Percentiles rank a stretch among this genome's conserved stretches.
Evolutionary conservation across 2,329 filamentous ascomycete genomes (phyloP).

Genomic region (Claviceps maximensis): DNA sequence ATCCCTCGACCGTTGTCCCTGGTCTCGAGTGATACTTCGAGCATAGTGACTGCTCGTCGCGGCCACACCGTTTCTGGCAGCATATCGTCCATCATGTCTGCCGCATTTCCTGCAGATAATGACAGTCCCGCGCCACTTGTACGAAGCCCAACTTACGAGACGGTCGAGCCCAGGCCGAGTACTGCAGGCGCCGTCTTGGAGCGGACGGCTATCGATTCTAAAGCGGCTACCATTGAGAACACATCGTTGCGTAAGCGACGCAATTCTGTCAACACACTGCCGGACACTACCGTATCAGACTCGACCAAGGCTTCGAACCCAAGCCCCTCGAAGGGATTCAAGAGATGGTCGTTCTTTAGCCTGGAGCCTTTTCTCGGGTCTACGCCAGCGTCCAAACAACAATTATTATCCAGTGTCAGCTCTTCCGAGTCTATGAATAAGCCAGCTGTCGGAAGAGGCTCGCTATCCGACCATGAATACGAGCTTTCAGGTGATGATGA

Average conservation of each 20-base stretch:
- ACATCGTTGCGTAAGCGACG: slow-evolving; percentile 35
- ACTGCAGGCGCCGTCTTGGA: slow-evolving; percentile 61
- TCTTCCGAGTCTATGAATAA: slow-evolving; percentile 27
- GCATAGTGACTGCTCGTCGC: slow-evolving; percentile 55
- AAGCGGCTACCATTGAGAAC: slow-evolving; percentile 8
- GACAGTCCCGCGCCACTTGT: slow-evolving; percentile 24
- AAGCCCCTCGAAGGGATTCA: slow-evolving; percentile 38
- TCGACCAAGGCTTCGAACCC: slow-evolving; percentile 24
- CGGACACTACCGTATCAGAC: slow-evolving; percentile 25
- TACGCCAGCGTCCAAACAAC: slow-evolving; percentile 32
- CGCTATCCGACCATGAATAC: slow-evolving; percentile 24
- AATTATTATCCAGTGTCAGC: slow-evolving; percentile 32
- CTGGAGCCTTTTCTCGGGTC: slow-evolving; percentile 40
- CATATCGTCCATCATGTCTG: slow-evolving; percentile 64
- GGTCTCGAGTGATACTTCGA: slow-evolving; percentile 73
- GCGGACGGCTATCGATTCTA: slow-evolving; percentile 16
- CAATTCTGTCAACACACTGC: slow-evolving; percentile 46
- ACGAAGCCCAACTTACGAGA: slow-evolving; percentile 27
- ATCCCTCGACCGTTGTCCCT: slow-evolving; percentile 73
- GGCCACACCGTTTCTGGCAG: slow-evolving; percentile 67
- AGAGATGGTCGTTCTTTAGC: slow-evolving; percentile 49
- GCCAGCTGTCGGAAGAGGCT: slow-evolving; percentile 14
- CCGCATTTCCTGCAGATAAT: slow-evolving; percentile 30
- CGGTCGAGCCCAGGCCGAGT: slow-evolving; percentile 45
- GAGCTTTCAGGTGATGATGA: slow-evolving; percentile 15